Evolutionary conservation across 257 asterid genomes (phyloP).

Genomic region (Penstemon davidsonii): DNA sequence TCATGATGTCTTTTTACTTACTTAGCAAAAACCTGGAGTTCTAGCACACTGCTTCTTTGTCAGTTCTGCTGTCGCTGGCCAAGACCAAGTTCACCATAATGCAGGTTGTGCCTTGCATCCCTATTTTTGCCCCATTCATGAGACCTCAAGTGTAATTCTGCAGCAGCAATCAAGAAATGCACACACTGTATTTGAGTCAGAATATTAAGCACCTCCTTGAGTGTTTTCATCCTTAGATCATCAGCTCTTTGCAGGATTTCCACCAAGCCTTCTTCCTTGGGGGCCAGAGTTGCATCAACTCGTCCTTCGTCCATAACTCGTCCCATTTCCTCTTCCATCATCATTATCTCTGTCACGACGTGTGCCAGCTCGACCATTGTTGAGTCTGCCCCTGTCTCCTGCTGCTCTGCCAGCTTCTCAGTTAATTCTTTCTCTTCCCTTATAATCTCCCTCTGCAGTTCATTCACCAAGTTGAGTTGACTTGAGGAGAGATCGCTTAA

Average conservation of each 20-base stretch:
- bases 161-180: slow-evolving; percentile 75
- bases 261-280: slow-evolving; percentile 46
- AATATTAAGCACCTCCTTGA: slow-evolving; percentile 35
- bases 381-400: slow-evolving; percentile 53
- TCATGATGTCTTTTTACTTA: not conserved
- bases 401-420: slow-evolving; percentile 57
- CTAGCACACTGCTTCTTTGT: not conserved
- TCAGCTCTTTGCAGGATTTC: slow-evolving; percentile 50
- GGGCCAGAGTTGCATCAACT: slow-evolving; percentile 29
- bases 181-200: slow-evolving; percentile 50
- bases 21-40: no score
- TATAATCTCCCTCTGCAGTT: slow-evolving; percentile 44
- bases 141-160: slow-evolving; percentile 67
- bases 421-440: slow-evolving; percentile 48
- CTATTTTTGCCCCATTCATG: slow-evolving; percentile 71
- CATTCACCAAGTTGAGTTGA: slow-evolving; percentile 45
- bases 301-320: slow-evolving; percentile 13
- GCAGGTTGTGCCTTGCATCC: slow-evolving; percentile 34
- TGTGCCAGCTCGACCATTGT: slow-evolving; percentile 62
- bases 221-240: slow-evolving; percentile 55
- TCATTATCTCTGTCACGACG: slow-evolving; percentile 34
- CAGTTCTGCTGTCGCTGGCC: not conserved
- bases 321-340: slow-evolving; percentile 29
- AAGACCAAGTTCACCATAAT: not conserved
- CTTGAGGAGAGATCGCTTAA: slow-evolving; percentile 37